Percentiles rank a stretch among this genome's conserved stretches.
These are phyloP conservation scores for Coleophoma crateriformis DNA, from an alignment of 2,329 filamentous ascomycete species.

Conservation along the genomic window DNA sequence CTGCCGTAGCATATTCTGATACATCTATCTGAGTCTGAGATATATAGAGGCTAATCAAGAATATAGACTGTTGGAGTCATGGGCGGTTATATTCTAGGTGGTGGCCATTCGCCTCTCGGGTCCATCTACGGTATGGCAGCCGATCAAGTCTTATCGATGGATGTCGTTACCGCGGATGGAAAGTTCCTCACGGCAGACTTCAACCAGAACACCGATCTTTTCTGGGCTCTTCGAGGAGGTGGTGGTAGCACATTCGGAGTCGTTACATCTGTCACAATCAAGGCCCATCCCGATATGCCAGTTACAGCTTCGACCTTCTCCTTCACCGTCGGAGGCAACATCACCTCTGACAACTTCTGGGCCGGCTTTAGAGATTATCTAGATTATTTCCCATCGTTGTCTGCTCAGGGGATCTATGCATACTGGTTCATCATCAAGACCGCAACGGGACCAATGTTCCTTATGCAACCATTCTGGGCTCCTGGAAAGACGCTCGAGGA, in stretches of 20 bases:
- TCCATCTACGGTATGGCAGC: slow-evolving; percentile 50
- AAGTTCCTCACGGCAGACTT: slow-evolving; percentile 43
- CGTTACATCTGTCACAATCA: slow-evolving; percentile 43
- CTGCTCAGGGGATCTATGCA: slow-evolving; percentile 23
- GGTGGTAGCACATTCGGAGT: slow-evolving; percentile 53
- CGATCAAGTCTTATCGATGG: slow-evolving; percentile 53
- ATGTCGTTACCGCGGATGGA: slow-evolving; percentile 47
- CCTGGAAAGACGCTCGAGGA: slow-evolving; percentile 23
- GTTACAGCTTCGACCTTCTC: slow-evolving; percentile 34
- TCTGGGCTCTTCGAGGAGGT: slow-evolving; percentile 57
- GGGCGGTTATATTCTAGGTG: slow-evolving; percentile 52
- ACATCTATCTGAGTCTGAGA: background rate
- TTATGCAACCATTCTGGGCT: slow-evolving; percentile 25
- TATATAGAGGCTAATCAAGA: slow-evolving; percentile 11
- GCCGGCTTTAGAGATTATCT: slow-evolving; percentile 46
- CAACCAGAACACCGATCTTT: slow-evolving; percentile 48
- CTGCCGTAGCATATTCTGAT: no score
- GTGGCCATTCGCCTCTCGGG: slow-evolving; percentile 50
- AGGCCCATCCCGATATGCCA: slow-evolving; percentile 38
- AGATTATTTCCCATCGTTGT: slow-evolving; percentile 33
- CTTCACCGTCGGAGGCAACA: slow-evolving; percentile 38
- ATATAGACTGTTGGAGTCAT: slow-evolving; percentile 44
- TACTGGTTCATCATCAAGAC: slow-evolving; percentile 23
- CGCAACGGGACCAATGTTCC: slow-evolving; percentile 26
- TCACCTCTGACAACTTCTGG: slow-evolving; percentile 40